Evolutionary conservation across 441 rosid genomes (phyloP).

Genomic region (Populus hybrid): DNA sequence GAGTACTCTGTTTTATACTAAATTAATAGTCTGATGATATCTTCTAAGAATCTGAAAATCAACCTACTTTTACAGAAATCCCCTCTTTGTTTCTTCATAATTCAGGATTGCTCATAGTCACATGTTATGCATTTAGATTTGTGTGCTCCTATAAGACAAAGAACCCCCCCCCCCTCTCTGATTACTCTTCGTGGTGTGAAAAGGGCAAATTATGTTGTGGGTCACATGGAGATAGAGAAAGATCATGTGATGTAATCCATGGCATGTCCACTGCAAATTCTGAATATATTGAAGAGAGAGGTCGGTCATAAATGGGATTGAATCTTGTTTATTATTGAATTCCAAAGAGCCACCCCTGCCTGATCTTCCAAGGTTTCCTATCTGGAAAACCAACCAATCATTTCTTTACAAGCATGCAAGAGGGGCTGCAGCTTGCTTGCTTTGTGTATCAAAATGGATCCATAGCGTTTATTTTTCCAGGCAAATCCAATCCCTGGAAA

Average conservation of each 20-base stretch:
- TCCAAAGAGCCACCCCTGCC: background rate
- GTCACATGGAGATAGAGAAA: conserved; percentile 25
- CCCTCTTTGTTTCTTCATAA: background rate
- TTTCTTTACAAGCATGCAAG: background rate
- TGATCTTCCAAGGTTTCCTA: background rate
- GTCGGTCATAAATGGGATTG: conserved; percentile 24
- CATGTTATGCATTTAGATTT: conserved; percentile 29
- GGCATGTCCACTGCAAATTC: conserved; percentile 8
- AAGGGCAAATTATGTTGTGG: conserved; percentile 10
- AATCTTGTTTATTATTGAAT: conserved; percentile 27
- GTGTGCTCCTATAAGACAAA: conserved; percentile 25
- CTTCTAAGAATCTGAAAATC: background rate
- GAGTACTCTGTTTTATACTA: background rate
- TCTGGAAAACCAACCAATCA: conserved; percentile 4
- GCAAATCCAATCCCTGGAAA: conserved; percentile 6
- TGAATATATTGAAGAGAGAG: background rate
- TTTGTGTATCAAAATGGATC: background rate
- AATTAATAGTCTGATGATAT: background rate
- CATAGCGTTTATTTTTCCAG: conserved; percentile 1
- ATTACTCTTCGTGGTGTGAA: background rate
- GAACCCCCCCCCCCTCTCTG: background rate
- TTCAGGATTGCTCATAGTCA: conserved; percentile 9
- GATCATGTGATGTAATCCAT: conserved; percentile 22
- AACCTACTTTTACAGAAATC: background rate
- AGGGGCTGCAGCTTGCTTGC: background rate